These are phyloP conservation scores for Botrytis fabae DNA, from an alignment of 2,329 filamentous ascomycete genomes.

Conservation along the genomic window DNA sequence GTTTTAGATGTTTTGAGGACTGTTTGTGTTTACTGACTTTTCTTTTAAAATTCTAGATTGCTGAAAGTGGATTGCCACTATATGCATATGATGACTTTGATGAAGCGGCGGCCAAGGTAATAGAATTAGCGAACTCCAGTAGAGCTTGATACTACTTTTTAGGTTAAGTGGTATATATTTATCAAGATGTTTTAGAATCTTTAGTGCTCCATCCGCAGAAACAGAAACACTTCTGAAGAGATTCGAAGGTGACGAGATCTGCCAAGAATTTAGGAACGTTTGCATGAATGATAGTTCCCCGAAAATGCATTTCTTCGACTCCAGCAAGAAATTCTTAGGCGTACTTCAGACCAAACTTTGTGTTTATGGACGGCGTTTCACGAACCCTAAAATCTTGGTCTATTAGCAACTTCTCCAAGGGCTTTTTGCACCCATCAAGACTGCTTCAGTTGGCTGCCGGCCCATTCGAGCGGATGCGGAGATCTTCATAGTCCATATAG, in stretches of 20 bases:
- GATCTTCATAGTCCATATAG: fast-evolving
- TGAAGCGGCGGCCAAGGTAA: conserved; percentile 67
- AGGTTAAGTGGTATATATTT: neutral
- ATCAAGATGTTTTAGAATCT: too few species aligned
- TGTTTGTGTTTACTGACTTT: neutral
- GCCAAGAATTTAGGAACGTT: neutral
- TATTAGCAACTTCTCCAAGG: neutral
- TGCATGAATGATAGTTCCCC: neutral
- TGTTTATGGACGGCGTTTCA: neutral
- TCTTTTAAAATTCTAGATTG: conserved; percentile 48
- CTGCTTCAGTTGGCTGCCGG: neutral
- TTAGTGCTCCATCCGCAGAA: neutral
- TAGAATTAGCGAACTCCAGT: conserved; percentile 52
- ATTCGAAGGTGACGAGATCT: neutral
- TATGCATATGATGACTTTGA: conserved; percentile 75
- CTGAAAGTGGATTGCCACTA: conserved; percentile 65
- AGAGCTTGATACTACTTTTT: neutral
- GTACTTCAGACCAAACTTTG: neutral
- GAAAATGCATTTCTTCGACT: neutral
- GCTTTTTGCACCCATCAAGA: neutral
- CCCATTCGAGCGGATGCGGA: fast-evolving
- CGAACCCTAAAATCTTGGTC: neutral
- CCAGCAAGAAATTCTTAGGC: neutral
- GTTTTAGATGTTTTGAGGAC: neutral
- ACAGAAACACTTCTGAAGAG: neutral